Base-by-base conservation (phyloP, 192 early-diverging fungal genomes). In the Umbelopsis sp. region DNA sequence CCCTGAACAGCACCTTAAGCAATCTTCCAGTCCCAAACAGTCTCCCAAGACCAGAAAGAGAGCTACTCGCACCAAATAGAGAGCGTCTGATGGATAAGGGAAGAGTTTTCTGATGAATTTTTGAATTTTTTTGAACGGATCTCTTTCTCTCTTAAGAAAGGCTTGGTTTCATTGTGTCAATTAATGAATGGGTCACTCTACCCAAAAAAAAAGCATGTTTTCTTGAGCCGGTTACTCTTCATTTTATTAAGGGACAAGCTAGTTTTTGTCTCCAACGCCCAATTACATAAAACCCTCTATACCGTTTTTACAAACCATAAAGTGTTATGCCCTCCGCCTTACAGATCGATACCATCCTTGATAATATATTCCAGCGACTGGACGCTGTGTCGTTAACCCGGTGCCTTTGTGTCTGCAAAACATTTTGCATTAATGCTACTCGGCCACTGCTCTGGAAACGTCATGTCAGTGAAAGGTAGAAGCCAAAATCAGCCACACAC, bases 1-100 rank as follows among this genome's bases (percentile, higher is more conserved):
- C 48, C 86, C 86, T 16, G 81, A 84, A 25, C 73, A 80, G 46
- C 79, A 80, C 47, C 61, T 83, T 13, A 78, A 73, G 67, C 71
- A 74, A 23, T 22, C 30, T 21, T 70, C 41, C 46, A 49, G 67
- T 25, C 53, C 37, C 30, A 70, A 58, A 30, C 66, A 67, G 30
- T 74, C 72, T 51, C 72, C 77, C 35, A 74, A 73, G 68, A 49
- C 53, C 10, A 74, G 74, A 50, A 78, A 78, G 77, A 67, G 77
- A 76, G 12, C 64, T 67, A 64, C 70, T 45, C 65, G 61, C 41
- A 66, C 48, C 64, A 71, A 71, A 71, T 52, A 69, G 20, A 51
- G 37, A 21, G 20, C 9, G 2, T 11, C 44, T 37, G 6, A 27
- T 22, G 41, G 25, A n/a, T 23, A 53, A 41, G 44, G 8, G 37